Conservation (phyloP, 345 rosid genomes). For the Ceriops tagal region DNA sequence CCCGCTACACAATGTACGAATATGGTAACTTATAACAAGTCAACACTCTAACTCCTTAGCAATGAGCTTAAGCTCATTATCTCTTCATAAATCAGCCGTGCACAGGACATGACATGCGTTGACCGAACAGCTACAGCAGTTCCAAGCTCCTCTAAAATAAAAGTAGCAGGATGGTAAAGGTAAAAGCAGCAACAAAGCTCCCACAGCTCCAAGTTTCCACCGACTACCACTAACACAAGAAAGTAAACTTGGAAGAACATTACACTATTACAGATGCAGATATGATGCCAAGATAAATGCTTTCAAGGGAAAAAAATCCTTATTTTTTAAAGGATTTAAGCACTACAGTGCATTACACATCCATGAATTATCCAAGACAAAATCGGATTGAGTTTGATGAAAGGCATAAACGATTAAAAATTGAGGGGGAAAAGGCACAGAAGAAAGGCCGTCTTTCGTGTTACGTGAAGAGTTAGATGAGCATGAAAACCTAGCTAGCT, state of each 20-base stretch:
- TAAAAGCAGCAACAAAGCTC: conserved; percentile 14
- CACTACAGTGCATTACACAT: neutral
- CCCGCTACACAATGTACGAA: no score
- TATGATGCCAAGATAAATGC: neutral
- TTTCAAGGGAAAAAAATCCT: neutral
- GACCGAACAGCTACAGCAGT: no score
- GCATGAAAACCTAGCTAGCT: conserved; percentile 10
- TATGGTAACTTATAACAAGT: no score
- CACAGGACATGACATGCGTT: no score
- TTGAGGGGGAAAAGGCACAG: no score
- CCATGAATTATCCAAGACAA: neutral
- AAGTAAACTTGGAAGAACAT: conserved; percentile 5
- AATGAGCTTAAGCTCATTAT: no score
- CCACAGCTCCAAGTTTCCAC: conserved; percentile 12
- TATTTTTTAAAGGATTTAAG: neutral
- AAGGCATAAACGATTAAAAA: no score
- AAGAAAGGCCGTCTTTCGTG: no score
- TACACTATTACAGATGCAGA: neutral
- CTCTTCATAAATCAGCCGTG: no score
- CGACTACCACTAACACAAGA: conserved; percentile 14
- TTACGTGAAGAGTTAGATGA: neutral
- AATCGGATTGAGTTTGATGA: neutral
- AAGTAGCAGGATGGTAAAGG: conserved; percentile 1
- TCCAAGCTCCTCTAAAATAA: neutral
- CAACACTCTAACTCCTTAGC: no score